Evolutionary conservation across 139 green algal species (phyloP).

Genomic region (Limnomonas spitsbergensis): DNA sequence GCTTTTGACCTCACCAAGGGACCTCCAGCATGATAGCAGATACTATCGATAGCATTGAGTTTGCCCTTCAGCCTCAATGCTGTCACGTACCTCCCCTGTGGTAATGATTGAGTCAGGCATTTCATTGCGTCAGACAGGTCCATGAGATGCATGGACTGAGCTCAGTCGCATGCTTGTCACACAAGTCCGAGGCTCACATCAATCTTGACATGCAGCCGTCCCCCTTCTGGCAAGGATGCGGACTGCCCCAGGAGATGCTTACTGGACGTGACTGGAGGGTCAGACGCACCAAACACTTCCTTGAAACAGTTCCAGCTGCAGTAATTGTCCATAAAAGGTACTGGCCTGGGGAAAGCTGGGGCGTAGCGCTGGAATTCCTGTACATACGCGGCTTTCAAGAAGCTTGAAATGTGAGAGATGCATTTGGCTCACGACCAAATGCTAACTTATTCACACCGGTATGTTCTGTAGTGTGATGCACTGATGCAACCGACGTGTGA

Average conservation of each 20-base stretch:
- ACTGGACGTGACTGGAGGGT: background rate
- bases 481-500: too few species aligned
- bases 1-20: conserved; percentile 42
- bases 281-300: background rate
- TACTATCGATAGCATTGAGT: conserved; percentile 48
- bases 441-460: too few species aligned
- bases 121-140: background rate
- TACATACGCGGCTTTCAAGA: background rate
- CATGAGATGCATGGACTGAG: too few species aligned
- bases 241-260: conserved; percentile 14
- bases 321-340: background rate
- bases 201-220: conserved; percentile 29
- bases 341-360: background rate
- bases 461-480: too few species aligned
- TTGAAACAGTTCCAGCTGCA: background rate
- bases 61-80: conserved; percentile 34
- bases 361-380: background rate
- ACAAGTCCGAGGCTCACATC: conserved; percentile 7
- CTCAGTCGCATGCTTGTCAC: background rate
- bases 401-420: background rate
- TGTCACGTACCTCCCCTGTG: conserved; percentile 53
- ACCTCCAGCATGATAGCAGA: conserved; percentile 62
- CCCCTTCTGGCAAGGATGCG: conserved; percentile 20
- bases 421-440: too few species aligned
- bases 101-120: background rate